Base-by-base conservation (phyloP, 345 rosid species). In the Ceriops tagal region DNA sequence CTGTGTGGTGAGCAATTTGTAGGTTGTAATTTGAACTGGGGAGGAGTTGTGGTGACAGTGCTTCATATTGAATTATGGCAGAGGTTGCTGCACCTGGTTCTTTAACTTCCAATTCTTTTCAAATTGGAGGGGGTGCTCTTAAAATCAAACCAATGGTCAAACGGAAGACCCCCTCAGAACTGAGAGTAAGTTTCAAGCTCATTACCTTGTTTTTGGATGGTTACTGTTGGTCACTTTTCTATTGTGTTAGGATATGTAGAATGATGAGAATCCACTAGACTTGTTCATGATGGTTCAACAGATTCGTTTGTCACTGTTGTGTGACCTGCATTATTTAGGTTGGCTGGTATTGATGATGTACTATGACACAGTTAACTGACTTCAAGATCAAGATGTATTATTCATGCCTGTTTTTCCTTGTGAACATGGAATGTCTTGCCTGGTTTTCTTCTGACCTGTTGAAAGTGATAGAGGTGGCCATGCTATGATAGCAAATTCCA, bases 81-180 rank as follows among this genome's bases (percentile, higher is more conserved):
- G 87, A 82, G 63, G 93, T 90, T 31, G 88, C 88, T 73, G 82
- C 86, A 31, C 84, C 87, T 56, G 79, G 84, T 76, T 55, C 83
- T n/a, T 72, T 84, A 61, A 75, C 76, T 64, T 75, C 82, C 11
- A 75, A 32, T 57, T 78, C 89, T 56, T 82, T 80, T 71, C 89
- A 81, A 75, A 71, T 78, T 28, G 76, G 71, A 35, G 90, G 84
- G 27, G 82, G 77, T 49, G 78, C 82, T 59, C 56, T 80, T 26
- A 86, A 78, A 39, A 70, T 76, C 61, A 86, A 69, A 35, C 49
- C 80, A 22, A 78, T 78, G 63, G 67, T 79, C 57, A 88, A 86
- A 78, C 78, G 97, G 75, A 89, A 89, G 87, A 93, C 97, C 19
- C 98, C 97, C 1, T 82, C 89, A 11, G 96, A 93, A 73, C 87